phyloP scores from a whole-genome alignment of 345 rosid genomes.

The Anastatica hierochuntica region DNA sequence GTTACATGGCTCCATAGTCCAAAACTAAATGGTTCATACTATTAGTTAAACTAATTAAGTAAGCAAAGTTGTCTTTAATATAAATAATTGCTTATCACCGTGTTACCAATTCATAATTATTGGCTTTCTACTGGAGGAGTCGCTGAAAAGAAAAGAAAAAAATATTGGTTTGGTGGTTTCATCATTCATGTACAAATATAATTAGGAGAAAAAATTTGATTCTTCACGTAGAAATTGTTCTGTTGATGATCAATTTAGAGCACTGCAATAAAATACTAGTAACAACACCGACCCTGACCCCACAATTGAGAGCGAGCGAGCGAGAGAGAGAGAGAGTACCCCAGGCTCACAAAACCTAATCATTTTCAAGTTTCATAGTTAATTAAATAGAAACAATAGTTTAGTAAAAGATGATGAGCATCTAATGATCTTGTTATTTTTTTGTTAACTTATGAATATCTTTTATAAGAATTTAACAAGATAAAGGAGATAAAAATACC shows the following conservation, averaged over 20 bases:
- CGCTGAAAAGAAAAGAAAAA: not conserved
- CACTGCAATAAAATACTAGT: conserved; percentile 1
- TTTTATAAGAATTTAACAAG: not conserved
- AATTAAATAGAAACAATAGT: not conserved
- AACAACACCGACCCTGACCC: conserved; percentile 14
- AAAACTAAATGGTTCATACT: too few species aligned
- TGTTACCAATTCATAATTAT: not conserved
- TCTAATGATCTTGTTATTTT: not conserved
- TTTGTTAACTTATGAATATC: not conserved
- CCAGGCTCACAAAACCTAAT: conserved; percentile 19
- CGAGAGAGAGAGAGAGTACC: not conserved
- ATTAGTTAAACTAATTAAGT: too few species aligned
- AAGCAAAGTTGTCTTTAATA: not conserved
- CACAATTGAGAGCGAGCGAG: not conserved
- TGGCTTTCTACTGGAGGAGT: not conserved
- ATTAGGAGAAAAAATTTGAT: not conserved
- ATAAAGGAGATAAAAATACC: not conserved
- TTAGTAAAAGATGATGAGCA: not conserved
- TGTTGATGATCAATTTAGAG: not conserved
- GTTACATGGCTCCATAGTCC: too few species aligned
- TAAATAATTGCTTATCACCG: not conserved
- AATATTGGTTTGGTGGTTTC: not conserved
- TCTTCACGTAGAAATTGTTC: not conserved
- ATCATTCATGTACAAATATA: not conserved
- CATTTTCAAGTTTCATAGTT: conserved; percentile 8